Base-by-base conservation (phyloP, 106 monocot species). In the Iris macrosiphon region DNA sequence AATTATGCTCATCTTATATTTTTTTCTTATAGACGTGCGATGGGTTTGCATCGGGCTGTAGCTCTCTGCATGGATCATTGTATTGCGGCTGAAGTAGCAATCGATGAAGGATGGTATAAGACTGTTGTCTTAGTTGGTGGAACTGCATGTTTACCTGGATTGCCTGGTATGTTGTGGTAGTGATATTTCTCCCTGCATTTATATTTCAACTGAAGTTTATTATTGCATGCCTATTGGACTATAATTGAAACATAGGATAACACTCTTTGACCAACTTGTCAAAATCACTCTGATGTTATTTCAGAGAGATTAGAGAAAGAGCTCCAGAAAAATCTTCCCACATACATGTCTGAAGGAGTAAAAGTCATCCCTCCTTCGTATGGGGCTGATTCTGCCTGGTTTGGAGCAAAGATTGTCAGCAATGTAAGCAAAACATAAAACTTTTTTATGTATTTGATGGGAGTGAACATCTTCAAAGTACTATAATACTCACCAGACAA, bases 51-150 rank as follows among this genome's bases (percentile, higher is more conserved):
- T 57, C 71, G 52, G 63, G 95, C 95, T 37, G 68, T 96, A 50
- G 76, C 82, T 51, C 82, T 89, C 29, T 96, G 95, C 49, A 77
- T 96, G 61, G 76, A 96, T 79, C 95, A 96, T 52, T 96, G 95
- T 66, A 58, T 61, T 45, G 75, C 45, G 57, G 72, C 74, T 38
- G 79, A 75, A 51, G 41, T 77, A 40, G 58, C 41, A 8, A 52
- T 62, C 53, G 82, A 96, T 70, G 77, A 82, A 54, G 72, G 60
- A 29, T 96, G 95, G 95, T 96, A 65, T 48, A 96, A 96, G 68
- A 96, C 85, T 49, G 55, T 96, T 15, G 76, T 96, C 44, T 70
- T 96, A 57, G 76, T 82, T 6, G 95, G 95, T 76, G 95, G 95
- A 62, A 85, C 82, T 35, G 66, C 89, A 42, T 89, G 85, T 52